Evolutionary conservation across 805 yeast genomes (phyloP), one percentile per base, ranked within the genome.

Genomic region (Ogataea nakhonphanomensis): DNA sequence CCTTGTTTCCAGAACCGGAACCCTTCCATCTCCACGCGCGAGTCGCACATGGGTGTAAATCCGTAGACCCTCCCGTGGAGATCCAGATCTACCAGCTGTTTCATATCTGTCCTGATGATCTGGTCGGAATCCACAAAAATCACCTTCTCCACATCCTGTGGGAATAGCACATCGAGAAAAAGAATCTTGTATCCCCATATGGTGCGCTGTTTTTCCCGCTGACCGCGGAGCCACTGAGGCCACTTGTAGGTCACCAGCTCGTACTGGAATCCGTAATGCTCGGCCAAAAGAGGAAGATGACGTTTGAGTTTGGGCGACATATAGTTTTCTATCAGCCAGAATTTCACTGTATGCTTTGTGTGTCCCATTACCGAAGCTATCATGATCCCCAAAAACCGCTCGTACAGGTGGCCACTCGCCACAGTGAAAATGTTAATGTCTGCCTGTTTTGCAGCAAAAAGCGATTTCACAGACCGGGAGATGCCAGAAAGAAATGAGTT

Each of bases 1-100:
- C 97, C 98, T 46, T 78, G 76, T 54, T 88, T 83, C 99, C 98
- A 93, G 64, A 91, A 93, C 48, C 93, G 61, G 59, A 72, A 86
- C 0, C 91, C 95, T 56, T 84, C 91, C 82, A 81, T 83, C 50
- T 84, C 95, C 20, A 62, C 61, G 35, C 91, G 67, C 0, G 89
- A 81, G 37, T 85, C 91, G 49, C 90, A 80, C 96, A 81, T 84
- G 28, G 95, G 96, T 0, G 87, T 77, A 58, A 75, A 87, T 1
- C 90, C 95, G 56, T 90, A 90, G 2, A 95, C 86, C 0, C 91
- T 86, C 4, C 88, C 95, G 33, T 81, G 67, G 41, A 88, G 64
- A 55, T 88, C 93, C 22, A 79, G 46, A 31, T 81, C 78, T 8
- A 76, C 75, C 33, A 88, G 67, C 35, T 85, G 90, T 43, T 71